Conservation (phyloP, 371 early-diverging fungal genomes). For the Rhizopus delemar region DNA sequence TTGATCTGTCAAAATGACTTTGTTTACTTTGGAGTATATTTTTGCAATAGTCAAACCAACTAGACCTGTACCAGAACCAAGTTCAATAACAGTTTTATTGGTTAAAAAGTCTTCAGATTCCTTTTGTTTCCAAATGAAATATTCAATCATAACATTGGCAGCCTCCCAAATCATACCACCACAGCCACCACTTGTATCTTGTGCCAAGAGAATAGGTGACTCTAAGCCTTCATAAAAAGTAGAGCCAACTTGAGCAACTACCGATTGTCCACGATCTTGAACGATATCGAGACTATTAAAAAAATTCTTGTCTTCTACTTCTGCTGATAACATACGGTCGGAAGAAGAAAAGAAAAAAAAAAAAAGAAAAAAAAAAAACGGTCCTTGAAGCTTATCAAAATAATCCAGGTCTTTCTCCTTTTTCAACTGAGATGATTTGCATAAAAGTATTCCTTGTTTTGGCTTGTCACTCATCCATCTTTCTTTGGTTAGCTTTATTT, state of each 20-base stretch:
- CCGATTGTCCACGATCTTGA: conserved; percentile 16
- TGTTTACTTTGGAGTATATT: conserved; percentile 27
- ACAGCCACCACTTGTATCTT: conserved; percentile 51
- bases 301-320: background rate
- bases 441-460: no score
- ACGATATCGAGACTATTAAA: conserved; percentile 5
- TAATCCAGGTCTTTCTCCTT: no score
- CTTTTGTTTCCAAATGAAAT: conserved; percentile 43
- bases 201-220: conserved; percentile 26
- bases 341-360: background rate
- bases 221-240: conserved; percentile 18
- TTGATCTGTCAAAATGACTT: conserved; percentile 47
- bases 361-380: conserved; percentile 5
- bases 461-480: no score
- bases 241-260: conserved; percentile 13
- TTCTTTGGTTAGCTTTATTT: no score
- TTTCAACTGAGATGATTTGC: no score
- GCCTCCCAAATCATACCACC: conserved; percentile 56
- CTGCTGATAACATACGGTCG: background rate
- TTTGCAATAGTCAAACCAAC: conserved; percentile 48
- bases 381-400: background rate
- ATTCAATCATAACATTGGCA: conserved; percentile 46
- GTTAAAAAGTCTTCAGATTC: background rate
- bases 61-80: conserved; percentile 53
- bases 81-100: conserved; percentile 27